Base-by-base conservation (phyloP, 805 yeast species). In the Lipomyces oligophaga region DNA sequence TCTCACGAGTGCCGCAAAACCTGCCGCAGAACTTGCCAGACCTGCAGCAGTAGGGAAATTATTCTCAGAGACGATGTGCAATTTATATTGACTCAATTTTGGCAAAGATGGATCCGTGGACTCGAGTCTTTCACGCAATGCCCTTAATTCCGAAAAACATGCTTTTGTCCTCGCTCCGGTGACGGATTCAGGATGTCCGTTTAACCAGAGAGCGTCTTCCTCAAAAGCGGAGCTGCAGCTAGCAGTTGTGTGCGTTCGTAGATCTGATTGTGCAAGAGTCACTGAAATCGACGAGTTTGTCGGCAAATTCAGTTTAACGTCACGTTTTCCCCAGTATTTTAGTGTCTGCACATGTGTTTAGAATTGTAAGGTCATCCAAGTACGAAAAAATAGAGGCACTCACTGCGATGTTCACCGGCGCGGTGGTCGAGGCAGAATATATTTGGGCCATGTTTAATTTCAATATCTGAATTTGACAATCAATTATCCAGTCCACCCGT, bases 11-110 rank as follows among this genome's bases (percentile, higher is more conserved):
- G 98, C 98, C 28, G 98, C 96, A 67, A 88, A 90, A 0, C 99
- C 99, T 7, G 98, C 97, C 11, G 98, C 98, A 4, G 95, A 84
- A 0, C 96, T 87, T 0, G 98, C 98, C 59, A 93, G 76, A 2
- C 98, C 98, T 4, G 98, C 98, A 26, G 98, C 98, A 21, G 99
- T 93, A 42, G 99, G 99, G 75, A 93, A 93, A 69, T 93, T 93
- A 72, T 93, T 93, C 63, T 87, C 95, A 22, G 94, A 81, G 11
- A 86, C 95, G 58, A 93, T 84, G 60, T 81, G 86, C 47, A 93
- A 72, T 41, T 76, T 74, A 77, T 77, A 79, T 16, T 70, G 60
- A 26, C 90, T 76, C 49, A 88, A 38, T 16, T 59, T 54, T 5
- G 89, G 85, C 54, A 82, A 67, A 1, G 69, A 50, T 0, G 73